A percentile compares a stretch with the other conserved stretches of the same genome.
Conservation (phyloP, 2,329 filamentous ascomycete genomes). For the Leptographium procerum region DNA sequence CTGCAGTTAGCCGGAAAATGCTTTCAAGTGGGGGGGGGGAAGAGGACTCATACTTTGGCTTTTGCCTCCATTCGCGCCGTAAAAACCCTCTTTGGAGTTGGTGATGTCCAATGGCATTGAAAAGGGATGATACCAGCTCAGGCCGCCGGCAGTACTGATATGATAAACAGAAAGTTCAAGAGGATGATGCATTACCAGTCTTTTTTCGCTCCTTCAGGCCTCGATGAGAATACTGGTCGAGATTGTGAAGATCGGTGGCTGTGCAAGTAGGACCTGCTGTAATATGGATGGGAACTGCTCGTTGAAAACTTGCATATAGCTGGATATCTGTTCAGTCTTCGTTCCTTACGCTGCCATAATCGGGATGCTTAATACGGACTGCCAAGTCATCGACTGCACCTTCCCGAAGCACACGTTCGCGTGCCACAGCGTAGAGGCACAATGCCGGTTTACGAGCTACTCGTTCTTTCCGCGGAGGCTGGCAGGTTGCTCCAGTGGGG, state of each 20-base stretch:
- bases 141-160: neutral
- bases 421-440: neutral
- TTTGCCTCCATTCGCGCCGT: neutral
- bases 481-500: neutral
- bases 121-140: neutral
- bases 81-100: neutral
- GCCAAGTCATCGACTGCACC: neutral
- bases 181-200: neutral
- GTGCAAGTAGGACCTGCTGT: neutral
- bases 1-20: neutral
- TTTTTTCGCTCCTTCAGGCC: neutral
- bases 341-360: neutral
- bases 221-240: neutral
- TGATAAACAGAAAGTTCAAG: neutral
- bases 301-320: neutral
- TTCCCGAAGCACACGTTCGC: neutral
- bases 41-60: neutral
- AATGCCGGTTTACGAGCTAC: neutral
- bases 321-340: neutral
- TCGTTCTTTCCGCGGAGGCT: neutral
- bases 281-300: neutral
- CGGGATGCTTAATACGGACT: neutral
- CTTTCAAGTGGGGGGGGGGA: neutral
- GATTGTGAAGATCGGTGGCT: neutral
- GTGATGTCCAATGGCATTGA: neutral